Evolutionary conservation across 805 yeast genomes (phyloP).

Genomic region (Ogataea allantospora): DNA sequence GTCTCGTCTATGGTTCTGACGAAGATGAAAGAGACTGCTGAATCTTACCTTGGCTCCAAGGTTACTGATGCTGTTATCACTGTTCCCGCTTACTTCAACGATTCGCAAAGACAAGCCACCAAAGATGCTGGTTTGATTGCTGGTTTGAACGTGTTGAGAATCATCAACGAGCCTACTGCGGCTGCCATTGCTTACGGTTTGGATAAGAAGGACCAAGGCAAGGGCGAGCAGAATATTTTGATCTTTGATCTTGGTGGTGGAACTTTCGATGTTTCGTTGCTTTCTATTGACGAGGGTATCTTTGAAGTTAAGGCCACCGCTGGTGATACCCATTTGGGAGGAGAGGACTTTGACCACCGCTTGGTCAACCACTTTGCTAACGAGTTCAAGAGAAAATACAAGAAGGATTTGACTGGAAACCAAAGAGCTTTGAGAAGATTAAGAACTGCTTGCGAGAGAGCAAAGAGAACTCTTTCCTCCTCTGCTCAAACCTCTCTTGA

Average conservation of each 20-base stretch:
- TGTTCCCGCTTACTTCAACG: conserved; percentile 96
- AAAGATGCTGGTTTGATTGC: conserved; percentile 97
- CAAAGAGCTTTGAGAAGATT: conserved; percentile 98
- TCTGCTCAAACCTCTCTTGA: conserved; percentile 94
- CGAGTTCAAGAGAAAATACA: conserved; percentile 97
- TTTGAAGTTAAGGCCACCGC: conserved; percentile 95
- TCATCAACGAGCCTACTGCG: conserved; percentile 96
- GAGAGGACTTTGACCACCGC: conserved; percentile 98
- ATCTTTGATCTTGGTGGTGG: conserved; percentile 98
- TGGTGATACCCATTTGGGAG: conserved; percentile 92
- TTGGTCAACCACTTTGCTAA: conserved; percentile 89
- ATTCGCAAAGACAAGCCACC: conserved; percentile 97
- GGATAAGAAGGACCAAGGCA: conserved; percentile 53
- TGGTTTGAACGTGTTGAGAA: conserved; percentile 90
- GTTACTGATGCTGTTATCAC: conserved; percentile 93
- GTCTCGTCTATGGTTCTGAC: conserved; percentile 87
- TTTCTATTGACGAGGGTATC: conserved; percentile 93
- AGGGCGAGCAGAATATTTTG: conserved; percentile 81
- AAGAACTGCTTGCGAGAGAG: conserved; percentile 98
- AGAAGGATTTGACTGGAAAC: conserved; percentile 87
- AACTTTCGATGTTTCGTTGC: conserved; percentile 92
- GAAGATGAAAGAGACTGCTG: conserved; percentile 89
- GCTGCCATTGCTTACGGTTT: conserved; percentile 97
- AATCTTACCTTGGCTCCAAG: conserved; percentile 78
- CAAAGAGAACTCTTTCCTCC: conserved; percentile 96